These are phyloP conservation scores for Tricholoma sp. DNA, from an alignment of 768 basidiomycete genomes.

Conservation along the genomic window DNA sequence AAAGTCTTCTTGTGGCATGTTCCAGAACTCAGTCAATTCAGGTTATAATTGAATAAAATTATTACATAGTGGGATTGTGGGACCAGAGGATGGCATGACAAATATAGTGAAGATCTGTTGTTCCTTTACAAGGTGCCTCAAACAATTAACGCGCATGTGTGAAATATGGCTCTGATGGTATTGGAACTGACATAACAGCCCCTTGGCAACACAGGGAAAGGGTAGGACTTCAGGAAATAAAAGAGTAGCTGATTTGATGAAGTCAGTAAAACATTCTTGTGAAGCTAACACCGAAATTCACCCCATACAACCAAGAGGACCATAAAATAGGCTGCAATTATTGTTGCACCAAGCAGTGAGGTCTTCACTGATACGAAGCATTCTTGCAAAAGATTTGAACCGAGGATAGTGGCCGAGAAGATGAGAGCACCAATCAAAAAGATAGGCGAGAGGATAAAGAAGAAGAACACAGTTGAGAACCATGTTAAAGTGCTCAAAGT, in stretches of 20 bases:
- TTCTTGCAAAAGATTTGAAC: neutral
- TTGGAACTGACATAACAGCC: neutral
- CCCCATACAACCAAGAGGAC: neutral
- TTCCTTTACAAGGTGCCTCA: neutral
- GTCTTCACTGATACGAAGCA: neutral
- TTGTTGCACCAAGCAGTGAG: neutral
- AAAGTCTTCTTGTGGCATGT: slow-evolving; percentile 20
- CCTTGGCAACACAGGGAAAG: neutral
- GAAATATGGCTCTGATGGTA: neutral
- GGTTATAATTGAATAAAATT: neutral
- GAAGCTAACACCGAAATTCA: neutral
- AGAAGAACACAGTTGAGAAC: neutral
- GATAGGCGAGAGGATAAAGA: neutral
- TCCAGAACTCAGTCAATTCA: slow-evolving; percentile 22
- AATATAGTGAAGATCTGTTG: neutral
- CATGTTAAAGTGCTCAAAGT: neutral
- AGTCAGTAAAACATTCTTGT: neutral
- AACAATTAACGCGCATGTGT: neutral
- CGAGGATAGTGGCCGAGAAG: neutral
- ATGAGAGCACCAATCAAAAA: neutral
- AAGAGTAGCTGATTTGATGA: neutral
- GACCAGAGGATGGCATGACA: neutral
- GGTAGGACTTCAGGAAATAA: neutral
- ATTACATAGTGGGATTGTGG: neutral
- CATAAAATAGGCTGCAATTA: neutral